Evolutionary conservation across 2,329 filamentous ascomycete species (phyloP).

Genomic region (Fusarium mundagurra): DNA sequence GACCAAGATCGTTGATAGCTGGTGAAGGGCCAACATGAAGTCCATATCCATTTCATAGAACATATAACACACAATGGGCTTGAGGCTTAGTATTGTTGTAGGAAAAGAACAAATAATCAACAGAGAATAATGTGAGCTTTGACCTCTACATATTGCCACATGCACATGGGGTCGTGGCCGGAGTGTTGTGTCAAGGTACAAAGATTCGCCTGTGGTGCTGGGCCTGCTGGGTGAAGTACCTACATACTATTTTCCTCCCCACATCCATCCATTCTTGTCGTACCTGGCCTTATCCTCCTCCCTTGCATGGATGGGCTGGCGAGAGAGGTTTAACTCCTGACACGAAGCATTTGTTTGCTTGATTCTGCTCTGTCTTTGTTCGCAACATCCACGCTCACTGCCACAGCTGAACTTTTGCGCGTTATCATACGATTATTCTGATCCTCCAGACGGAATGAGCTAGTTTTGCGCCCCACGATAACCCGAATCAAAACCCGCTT

Average conservation of each 20-base stretch:
- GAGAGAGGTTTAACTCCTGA: constrained; percentile 27
- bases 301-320: constrained; percentile 32
- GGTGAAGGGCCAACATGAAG: background rate
- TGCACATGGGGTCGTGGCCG: background rate
- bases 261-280: constrained; percentile 5
- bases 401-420: background rate
- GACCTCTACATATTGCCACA: background rate
- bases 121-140: background rate
- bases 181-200: background rate
- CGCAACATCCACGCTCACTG: background rate
- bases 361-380: constrained; percentile 11
- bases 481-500: constrained; percentile 31
- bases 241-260: constrained; percentile 13
- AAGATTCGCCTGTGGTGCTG: background rate
- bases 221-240: constrained; percentile 1
- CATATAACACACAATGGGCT: background rate
- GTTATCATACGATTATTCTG: background rate
- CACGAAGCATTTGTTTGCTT: constrained; percentile 26
- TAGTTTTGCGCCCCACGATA: constrained; percentile 36
- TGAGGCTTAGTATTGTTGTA: background rate
- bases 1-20: background rate
- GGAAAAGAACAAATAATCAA: background rate
- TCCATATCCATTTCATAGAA: background rate
- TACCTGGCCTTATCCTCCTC: constrained; percentile 25
- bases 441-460: constrained; percentile 34